Percentiles rank a stretch among this genome's conserved stretches.
phyloP scores from a whole-genome alignment of 2,329 filamentous ascomycete species.

The Phaeomoniella chlamydospora region DNA sequence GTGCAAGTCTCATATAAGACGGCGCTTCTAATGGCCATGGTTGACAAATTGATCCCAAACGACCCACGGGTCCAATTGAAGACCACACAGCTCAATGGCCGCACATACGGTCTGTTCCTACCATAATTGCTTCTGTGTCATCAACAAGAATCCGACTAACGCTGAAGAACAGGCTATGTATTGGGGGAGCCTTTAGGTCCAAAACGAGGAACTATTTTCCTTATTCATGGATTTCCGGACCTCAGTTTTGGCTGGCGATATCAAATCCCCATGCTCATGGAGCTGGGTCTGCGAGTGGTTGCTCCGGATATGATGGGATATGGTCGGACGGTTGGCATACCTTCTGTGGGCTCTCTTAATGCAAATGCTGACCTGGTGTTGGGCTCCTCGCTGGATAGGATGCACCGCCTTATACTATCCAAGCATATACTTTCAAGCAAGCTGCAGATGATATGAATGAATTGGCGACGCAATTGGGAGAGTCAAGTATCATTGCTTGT shows the following conservation, averaged over 20 bases:
- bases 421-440: slow-evolving; percentile 56
- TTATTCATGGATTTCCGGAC: slow-evolving; percentile 73
- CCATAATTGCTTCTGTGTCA: background rate
- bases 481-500: slow-evolving; percentile 57
- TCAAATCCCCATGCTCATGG: slow-evolving; percentile 65
- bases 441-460: slow-evolving; percentile 62
- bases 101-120: slow-evolving; percentile 43
- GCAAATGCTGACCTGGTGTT: too few species aligned
- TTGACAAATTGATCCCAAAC: slow-evolving; percentile 47
- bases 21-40: slow-evolving; percentile 41
- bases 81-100: slow-evolving; percentile 49
- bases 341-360: too few species aligned
- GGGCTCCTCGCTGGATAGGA: too few species aligned
- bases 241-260: slow-evolving; percentile 75
- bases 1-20: too few species aligned
- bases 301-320: slow-evolving; percentile 82
- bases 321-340: slow-evolving; percentile 48
- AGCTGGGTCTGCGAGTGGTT: slow-evolving; percentile 63
- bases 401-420: slow-evolving; percentile 38
- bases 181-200: slow-evolving; percentile 31
- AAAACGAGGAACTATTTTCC: slow-evolving; percentile 38
- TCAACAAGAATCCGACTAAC: background rate
- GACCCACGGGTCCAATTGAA: slow-evolving; percentile 54
- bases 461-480: slow-evolving; percentile 45
- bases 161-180: slow-evolving; percentile 29